These are phyloP conservation scores for Boletus sp. DNA, from an alignment of 768 basidiomycete genomes.

Conservation along the genomic window DNA sequence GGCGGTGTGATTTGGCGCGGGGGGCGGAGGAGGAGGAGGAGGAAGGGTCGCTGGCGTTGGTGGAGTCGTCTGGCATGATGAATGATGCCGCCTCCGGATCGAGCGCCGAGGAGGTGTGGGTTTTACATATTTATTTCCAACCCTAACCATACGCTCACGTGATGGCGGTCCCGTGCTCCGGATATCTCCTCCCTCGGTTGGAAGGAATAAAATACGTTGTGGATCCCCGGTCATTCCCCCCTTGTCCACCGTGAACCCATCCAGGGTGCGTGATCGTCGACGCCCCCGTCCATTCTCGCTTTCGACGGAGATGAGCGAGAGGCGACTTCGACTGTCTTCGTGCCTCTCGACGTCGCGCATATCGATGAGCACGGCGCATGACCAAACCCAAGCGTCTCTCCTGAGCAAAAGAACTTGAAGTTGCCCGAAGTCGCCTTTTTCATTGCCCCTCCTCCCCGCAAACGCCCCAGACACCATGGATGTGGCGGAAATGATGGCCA, in stretches of 20 bases:
- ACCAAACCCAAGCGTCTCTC: constrained; percentile 4
- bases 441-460: background rate
- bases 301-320: background rate
- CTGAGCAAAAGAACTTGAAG: background rate
- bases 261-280: too few relatives aligned
- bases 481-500: constrained; percentile 15
- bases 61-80: constrained; percentile 33
- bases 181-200: too few relatives aligned
- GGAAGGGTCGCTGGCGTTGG: constrained; percentile 13
- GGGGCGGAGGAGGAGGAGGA: constrained; percentile 13
- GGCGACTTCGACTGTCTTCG: background rate
- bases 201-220: background rate
- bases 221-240: background rate
- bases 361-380: constrained; percentile 11
- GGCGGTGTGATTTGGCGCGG: constrained; percentile 20
- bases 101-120: constrained; percentile 18
- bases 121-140: constrained; percentile 25
- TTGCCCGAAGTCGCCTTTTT: background rate
- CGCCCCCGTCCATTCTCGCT: too few relatives aligned
- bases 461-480: background rate
- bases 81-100: constrained; percentile 23
- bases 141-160: constrained; percentile 26
- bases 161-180: constrained; percentile 19
- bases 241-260: too few relatives aligned
- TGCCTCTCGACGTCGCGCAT: background rate